Base-by-base conservation (phyloP, 331 rosid genomes). In the Malus hybrid region DNA sequence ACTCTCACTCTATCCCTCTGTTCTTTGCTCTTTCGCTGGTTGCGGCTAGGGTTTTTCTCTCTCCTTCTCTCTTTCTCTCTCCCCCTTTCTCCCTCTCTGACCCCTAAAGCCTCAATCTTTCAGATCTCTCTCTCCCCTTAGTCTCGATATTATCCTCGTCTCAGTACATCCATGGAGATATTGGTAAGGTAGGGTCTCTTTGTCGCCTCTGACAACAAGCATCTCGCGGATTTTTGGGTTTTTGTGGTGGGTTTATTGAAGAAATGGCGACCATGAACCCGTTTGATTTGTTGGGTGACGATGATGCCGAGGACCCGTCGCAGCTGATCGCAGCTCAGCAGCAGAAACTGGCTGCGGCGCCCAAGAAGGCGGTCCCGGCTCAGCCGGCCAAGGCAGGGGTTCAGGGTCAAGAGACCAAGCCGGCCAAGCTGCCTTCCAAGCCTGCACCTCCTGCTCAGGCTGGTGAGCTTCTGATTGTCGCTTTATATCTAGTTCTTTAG, bases 191-290 rank as follows among this genome's bases (percentile, higher is more conserved):
- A 88, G 80, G 79, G 68, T 77, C 32, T 57, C 67, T 50, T 7
- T 76, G 77, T 65, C 83, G 74, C 64, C 74, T 74, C 75, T 71
- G 56, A 69, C 55, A 39, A 83, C 75, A 64, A 78, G 62, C 65
- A 54, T 80, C 56, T 73, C 52, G 42, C 46, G 22, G 56, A 81
- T 24, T 16, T 55, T 42, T 32, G 74, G 76, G 71, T 75, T 81
- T 74, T 36, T 29, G 65, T 31, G 44, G 68, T n/a, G 75, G 68
- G 80, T 52, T 70, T 65, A 6, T 36, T 71, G 77, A 12, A 69
- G 79, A 94, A 82, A 94, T 94, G 99, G 89, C 97, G 77, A 92
- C 93, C 74, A 64, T 42, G 71, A 94, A 94, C 84, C 97, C 97
- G 7, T 94, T 94, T 44, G 99, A 83, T 87, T 89, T 94, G 90